Conservation (phyloP, 129 eudicot species). For the Saussurea involucrata region DNA sequence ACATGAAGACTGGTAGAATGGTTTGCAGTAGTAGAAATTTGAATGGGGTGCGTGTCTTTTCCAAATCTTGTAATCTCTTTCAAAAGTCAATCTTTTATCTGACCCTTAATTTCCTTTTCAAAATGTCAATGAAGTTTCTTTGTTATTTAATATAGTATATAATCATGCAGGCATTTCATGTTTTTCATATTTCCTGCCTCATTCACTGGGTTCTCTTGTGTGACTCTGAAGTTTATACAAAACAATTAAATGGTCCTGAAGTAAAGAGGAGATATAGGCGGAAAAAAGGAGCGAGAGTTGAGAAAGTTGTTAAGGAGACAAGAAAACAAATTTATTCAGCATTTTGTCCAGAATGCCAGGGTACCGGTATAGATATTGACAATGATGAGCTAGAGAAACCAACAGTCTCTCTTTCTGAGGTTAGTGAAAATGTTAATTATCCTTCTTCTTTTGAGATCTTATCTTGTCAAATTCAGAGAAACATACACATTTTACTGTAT, state of each 20-base stretch:
- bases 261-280: slow-evolving; percentile 47
- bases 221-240: slow-evolving; percentile 61
- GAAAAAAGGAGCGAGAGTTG: slow-evolving; percentile 48
- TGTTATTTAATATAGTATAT: not conserved
- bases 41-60: slow-evolving; percentile 59
- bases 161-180: slow-evolving; percentile 83
- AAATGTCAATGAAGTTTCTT: not conserved
- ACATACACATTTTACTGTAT: not conserved
- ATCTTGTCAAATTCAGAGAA: not conserved
- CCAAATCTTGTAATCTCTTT: not conserved
- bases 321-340: slow-evolving; percentile 45
- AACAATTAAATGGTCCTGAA: slow-evolving; percentile 36
- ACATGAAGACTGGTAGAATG: slow-evolving; percentile 77
- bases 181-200: slow-evolving; percentile 87
- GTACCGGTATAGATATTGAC: slow-evolving; percentile 62
- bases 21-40: slow-evolving; percentile 89
- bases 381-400: slow-evolving; percentile 82
- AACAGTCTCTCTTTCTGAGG: slow-evolving; percentile 72
- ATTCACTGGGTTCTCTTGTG: slow-evolving; percentile 88
- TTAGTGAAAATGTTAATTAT: slow-evolving; percentile 6
- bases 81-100: not conserved
- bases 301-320: slow-evolving; percentile 22
- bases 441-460: not conserved
- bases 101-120: not conserved
- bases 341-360: slow-evolving; percentile 97